These are phyloP conservation scores for Chlorencoelia australis DNA, from an alignment of 2,329 filamentous ascomycete species.

Conservation along the genomic window DNA sequence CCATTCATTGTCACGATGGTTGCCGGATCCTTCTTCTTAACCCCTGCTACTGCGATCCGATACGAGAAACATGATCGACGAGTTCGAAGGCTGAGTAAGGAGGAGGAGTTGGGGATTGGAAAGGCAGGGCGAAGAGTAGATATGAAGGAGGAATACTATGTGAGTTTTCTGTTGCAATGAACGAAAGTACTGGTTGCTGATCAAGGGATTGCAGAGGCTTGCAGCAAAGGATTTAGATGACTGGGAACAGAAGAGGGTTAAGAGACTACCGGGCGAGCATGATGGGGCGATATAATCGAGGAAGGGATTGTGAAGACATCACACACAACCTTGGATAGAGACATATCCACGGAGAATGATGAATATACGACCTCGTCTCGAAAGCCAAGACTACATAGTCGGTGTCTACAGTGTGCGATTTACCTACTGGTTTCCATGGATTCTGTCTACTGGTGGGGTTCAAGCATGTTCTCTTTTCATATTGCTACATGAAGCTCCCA, in stretches of 20 bases:
- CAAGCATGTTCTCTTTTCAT: too few species aligned
- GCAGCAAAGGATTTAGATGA: slow-evolving; percentile 86
- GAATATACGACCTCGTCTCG: too few species aligned
- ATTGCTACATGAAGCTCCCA: too few species aligned
- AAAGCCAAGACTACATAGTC: too few species aligned
- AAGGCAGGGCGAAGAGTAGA: slow-evolving; percentile 61
- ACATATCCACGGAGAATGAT: too few species aligned
- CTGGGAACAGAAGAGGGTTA: slow-evolving; percentile 94
- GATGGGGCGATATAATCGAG: slow-evolving; percentile 62
- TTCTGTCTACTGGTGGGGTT: too few species aligned
- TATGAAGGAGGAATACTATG: slow-evolving; percentile 81
- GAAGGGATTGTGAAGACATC: too few species aligned
- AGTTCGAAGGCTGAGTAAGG: slow-evolving; percentile 72
- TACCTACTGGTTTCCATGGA: too few species aligned
- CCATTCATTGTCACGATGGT: slow-evolving; percentile 88
- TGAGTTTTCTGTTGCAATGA: slow-evolving; percentile 35
- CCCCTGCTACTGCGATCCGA: slow-evolving; percentile 82
- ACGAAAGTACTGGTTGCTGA: slow-evolving; percentile 7
- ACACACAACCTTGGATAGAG: too few species aligned
- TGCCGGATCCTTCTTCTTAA: slow-evolving; percentile 85
- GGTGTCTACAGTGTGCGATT: too few species aligned
- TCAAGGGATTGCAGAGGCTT: slow-evolving; percentile 45
- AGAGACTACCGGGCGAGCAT: slow-evolving; percentile 79
- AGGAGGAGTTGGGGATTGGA: slow-evolving; percentile 78
- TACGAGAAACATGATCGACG: slow-evolving; percentile 91